Base-by-base conservation (phyloP, 352 stramenopile genomes). In the Aphanomyces stellatus region DNA sequence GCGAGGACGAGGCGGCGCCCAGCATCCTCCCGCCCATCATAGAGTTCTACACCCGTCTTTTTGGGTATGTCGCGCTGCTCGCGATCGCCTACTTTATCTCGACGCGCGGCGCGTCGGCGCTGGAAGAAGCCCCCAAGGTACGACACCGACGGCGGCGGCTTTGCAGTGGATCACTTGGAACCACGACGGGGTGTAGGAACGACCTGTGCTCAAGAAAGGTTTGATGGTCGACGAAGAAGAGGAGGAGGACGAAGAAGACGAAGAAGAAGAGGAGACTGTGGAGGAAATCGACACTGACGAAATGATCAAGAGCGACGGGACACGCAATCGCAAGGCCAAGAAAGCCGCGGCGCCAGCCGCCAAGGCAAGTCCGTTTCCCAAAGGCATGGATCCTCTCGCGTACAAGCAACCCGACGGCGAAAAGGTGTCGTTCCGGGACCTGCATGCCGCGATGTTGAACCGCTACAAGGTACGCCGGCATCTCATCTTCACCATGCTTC, bases 391-490 rank as follows among this genome's bases (percentile, higher is more conserved):
- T 22, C 55, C 55, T 8, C 40, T 64, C 15, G 51, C 55, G 22
- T 64, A 64, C 35, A 43, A 64, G 25, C 55, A 43, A 24, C 35
- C 35, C 33, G 33, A 64, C 6, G 35, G 22, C 28, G 55, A 64
- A 22, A 64, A 64, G 22, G 55, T 64, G 19, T 64, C 55, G 33
- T 64, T 64, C 55, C 33, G 35, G 1, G 55, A 64, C 55, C 27
- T 64, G 22, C 55, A 64, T 24, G 51, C 49, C 27, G 55, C 55
- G 7, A 64, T 64, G 55, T 46, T 64, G 33, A 64, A 64, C 35
- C 55, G 55, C 6, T 64, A 64, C 55, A 64, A 64, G 55, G 55
- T 64, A 27, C 25, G 42, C n/a, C n/a, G n/a, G n/a, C n/a, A n/a
- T 51, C 7, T 22, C n/a, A 51, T 24, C 42, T 51, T 51, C 13